Evolutionary conservation across 108 stramenopile species (phyloP), one percentile per base, ranked within the genome.

Genomic region (Pinguiococcus pyrenoidosus): DNA sequence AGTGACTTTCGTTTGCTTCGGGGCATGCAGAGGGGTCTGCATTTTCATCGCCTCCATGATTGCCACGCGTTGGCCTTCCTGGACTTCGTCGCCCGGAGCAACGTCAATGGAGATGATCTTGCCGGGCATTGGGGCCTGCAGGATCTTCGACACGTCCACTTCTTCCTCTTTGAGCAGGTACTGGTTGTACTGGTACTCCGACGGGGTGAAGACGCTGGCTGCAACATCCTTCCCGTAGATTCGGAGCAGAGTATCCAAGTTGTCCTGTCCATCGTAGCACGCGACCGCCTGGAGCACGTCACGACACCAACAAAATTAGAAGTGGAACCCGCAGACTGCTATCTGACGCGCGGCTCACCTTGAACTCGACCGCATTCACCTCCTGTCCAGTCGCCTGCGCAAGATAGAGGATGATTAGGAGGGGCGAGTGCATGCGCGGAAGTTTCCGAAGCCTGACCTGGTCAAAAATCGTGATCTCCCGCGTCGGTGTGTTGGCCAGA

Each of bases 21-120:
- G 39, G 2, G 88, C 80, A 16, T 83, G 81, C 18, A 92, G 73
- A 13, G 92, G 69, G 58, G 93, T 96, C 78, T 92, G 90, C 95
- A 97, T 97, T 71, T 97, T 97, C 95, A 97, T 97, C 4, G 95
- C 95, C 69, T 93, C 91, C 2, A 93, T 78, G 22, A 93, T 72
- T 49, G 87, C 87, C 5, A 97, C 69, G 33, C 82, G 82, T 66
- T 97, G 88, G 6, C 89, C 91, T 14, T 61, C 67, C 68, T 89
- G 84, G 20, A 97, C 88, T 14, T 54, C 27, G 39, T 91, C 85
- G n/a, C 89, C 93, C 24, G 73, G 81, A 47, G 68, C 20, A n/a
- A 77, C 76, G 18, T 46, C 51, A 14, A 59, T 7, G 8, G 43
- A 54, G 13, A 51, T 22, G 20, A 49, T 21, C 30, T 62, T 32